phyloP scores from a whole-genome alignment of 2,329 filamentous ascomycete genomes.

The Aspergillus phoenicis region DNA sequence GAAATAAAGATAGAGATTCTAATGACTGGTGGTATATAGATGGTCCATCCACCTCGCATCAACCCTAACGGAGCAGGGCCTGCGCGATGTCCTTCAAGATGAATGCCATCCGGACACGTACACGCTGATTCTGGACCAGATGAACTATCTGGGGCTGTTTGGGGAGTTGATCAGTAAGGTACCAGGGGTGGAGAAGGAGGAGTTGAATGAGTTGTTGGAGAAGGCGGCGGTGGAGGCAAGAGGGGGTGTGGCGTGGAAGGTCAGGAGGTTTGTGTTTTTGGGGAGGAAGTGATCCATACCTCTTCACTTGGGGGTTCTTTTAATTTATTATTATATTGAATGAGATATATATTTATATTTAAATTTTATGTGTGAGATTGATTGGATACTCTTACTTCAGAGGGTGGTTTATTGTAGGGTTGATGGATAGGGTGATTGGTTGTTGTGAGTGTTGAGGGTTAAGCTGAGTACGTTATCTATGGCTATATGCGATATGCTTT shows the following conservation, averaged over 20 bases:
- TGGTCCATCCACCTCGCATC: not conserved
- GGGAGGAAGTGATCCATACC: not conserved
- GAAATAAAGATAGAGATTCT: too few relatives aligned
- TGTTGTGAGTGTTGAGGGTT: too few relatives aligned
- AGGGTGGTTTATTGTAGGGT: too few relatives aligned
- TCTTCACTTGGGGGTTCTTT: too few relatives aligned
- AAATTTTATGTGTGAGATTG: too few relatives aligned
- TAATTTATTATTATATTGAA: too few relatives aligned
- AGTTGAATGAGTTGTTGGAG: not conserved
- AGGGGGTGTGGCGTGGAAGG: not conserved
- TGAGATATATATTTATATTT: too few relatives aligned
- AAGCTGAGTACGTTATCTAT: too few relatives aligned
- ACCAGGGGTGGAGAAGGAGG: not conserved
- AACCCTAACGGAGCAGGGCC: not conserved
- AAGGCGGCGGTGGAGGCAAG: not conserved
- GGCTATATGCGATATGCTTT: too few relatives aligned
- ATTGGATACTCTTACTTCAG: fast-evolving
- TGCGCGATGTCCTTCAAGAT: not conserved
- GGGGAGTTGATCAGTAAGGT: not conserved
- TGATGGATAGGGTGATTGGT: too few relatives aligned
- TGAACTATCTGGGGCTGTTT: not conserved
- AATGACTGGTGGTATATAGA: not conserved
- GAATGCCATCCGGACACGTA: not conserved
- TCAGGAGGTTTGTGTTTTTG: not conserved
- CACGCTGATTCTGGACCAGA: not conserved